phyloP scores from a whole-genome alignment of 148 eudicot species.

The Chenopodium quinoa region DNA sequence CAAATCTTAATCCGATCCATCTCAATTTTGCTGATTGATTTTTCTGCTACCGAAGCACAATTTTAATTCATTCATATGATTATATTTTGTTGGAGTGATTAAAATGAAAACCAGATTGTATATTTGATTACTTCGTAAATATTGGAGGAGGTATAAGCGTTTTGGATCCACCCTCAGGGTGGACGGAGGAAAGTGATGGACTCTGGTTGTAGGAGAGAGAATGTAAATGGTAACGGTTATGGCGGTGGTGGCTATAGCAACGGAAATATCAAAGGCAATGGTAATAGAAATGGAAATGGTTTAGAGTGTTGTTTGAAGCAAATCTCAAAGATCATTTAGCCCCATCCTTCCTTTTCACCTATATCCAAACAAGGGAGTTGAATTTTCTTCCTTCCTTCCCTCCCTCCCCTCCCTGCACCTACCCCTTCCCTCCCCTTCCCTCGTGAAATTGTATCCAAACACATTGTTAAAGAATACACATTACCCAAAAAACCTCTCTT shows the following conservation, averaged over 20 bases:
- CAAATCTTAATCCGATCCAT: conserved; percentile 9
- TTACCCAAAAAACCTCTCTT: neutral
- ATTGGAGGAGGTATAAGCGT: neutral
- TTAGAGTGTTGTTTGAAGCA: no score
- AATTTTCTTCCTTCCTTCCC: no score
- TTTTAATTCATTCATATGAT: neutral
- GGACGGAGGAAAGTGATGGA: conserved; percentile 18
- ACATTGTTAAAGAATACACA: neutral
- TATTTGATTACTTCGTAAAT: neutral
- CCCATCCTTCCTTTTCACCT: no score
- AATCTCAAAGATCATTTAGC: no score
- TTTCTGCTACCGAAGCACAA: no score
- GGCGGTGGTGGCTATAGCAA: neutral
- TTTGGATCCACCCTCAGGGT: conserved; percentile 12
- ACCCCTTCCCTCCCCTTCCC: no score
- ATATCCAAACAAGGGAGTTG: no score
- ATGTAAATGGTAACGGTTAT: conserved; percentile 6
- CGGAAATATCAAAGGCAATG: neutral
- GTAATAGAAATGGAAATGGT: conserved; percentile 9
- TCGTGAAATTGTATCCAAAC: no score
- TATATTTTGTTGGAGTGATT: neutral
- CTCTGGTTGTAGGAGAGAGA: conserved; percentile 16
- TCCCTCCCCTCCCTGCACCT: no score
- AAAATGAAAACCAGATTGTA: neutral
- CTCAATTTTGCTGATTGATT: no score